Percentiles rank a stretch among this genome's conserved stretches.
Conservation (phyloP, 805 yeast genomes). For the Kazachstania taianensis region DNA sequence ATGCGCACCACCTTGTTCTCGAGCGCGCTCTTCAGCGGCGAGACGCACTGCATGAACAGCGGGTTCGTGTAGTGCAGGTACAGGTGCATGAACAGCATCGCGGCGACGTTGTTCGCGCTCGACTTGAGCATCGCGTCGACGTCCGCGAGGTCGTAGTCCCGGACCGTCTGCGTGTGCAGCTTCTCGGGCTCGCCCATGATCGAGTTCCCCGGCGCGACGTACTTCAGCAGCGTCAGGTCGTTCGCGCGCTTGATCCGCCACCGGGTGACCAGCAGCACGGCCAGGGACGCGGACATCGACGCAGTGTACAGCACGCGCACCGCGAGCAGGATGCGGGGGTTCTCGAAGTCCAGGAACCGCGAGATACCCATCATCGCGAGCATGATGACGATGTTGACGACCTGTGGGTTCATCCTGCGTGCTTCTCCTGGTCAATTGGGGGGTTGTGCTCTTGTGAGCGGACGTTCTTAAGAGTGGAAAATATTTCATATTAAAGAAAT, state of each 20-base stretch:
- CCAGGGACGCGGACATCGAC: conserved; percentile 55
- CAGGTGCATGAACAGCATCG: conserved; percentile 97
- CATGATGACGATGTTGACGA: conserved; percentile 81
- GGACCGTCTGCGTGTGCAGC: conserved; percentile 82
- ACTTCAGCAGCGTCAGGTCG: conserved; percentile 86
- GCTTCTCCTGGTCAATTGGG: too few relatives aligned
- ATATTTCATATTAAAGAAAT: too few relatives aligned
- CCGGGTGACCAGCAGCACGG: conserved; percentile 57
- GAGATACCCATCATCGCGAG: conserved; percentile 94
- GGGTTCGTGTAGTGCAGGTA: conserved; percentile 98
- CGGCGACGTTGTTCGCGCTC: conserved; percentile 78
- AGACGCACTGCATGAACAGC: conserved; percentile 83
- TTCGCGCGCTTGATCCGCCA: conserved; percentile 58
- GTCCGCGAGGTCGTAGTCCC: conserved; percentile 89
- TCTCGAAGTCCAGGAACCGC: conserved; percentile 78
- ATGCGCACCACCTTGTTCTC: conserved; percentile 88
- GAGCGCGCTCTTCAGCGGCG: conserved; percentile 81
- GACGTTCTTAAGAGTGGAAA: too few relatives aligned
- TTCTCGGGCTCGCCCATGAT: conserved; percentile 62
- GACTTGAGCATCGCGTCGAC: conserved; percentile 71
- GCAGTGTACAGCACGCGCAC: conserved; percentile 65
- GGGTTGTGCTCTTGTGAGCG: too few relatives aligned
- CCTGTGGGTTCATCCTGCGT: conserved; percentile 77
- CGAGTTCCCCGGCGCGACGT: conserved; percentile 74
- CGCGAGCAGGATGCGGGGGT: conserved; percentile 60